Percentiles rank a stretch among this genome's conserved stretches.
Evolutionary conservation across 108 stramenopile genomes (phyloP).

Genomic region (Nannochloropsis granulata): DNA sequence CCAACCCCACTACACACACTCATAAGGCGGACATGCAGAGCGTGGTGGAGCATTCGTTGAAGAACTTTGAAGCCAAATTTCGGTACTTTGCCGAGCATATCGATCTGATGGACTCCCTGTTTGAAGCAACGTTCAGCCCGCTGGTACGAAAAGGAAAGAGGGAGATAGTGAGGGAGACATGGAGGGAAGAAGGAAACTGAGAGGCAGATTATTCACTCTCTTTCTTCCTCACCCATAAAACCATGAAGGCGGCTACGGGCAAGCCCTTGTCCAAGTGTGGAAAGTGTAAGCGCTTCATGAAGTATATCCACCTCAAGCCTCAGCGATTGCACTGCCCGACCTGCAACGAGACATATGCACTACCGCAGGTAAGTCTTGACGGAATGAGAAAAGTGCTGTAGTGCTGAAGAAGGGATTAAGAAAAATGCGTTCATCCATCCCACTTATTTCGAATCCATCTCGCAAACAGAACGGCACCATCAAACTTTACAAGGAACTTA

Average conservation of each 20-base stretch:
- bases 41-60: constrained; percentile 14
- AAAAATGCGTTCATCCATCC: neutral
- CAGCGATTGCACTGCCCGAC: constrained; percentile 3
- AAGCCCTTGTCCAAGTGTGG: constrained; percentile 6
- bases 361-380: neutral
- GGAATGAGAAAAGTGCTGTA: neutral
- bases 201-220: neutral
- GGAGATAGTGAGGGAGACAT: neutral
- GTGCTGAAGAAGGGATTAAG: neutral
- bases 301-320: neutral
- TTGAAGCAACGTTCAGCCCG: constrained; percentile 22
- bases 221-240: neutral
- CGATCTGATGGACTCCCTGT: constrained; percentile 17
- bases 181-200: neutral
- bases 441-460: neutral
- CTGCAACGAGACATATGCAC: neutral
- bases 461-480: constrained; percentile 1
- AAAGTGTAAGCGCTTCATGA: constrained; percentile 5
- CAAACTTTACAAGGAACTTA: neutral
- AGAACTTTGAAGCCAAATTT: constrained; percentile 12
- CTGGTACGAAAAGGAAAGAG: neutral
- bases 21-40: neutral
- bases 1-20: too few relatives aligned
- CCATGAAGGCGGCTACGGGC: constrained; percentile 2
- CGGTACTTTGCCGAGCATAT: constrained; percentile 7